These are phyloP conservation scores for Ophiostoma himal-ulmi DNA, from an alignment of 2,329 filamentous ascomycete genomes.

Conservation along the genomic window DNA sequence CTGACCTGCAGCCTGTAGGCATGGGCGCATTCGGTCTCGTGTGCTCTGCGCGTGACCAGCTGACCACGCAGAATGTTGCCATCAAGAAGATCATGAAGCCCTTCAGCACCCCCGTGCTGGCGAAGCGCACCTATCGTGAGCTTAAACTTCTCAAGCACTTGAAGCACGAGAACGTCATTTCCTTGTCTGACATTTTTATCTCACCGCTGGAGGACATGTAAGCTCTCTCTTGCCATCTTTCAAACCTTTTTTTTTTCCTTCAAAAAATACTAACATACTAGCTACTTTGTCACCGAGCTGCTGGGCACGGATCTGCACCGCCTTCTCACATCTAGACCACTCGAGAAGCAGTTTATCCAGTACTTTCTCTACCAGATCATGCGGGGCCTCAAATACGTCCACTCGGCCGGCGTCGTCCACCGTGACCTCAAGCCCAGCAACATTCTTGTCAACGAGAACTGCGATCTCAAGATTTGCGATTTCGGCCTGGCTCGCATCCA, in stretches of 20 bases:
- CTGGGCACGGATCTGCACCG: constrained; percentile 95
- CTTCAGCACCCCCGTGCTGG: constrained; percentile 97
- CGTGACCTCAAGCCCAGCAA: constrained; percentile 98
- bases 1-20: constrained; percentile 94
- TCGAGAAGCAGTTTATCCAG: constrained; percentile 99
- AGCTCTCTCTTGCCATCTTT: background rate
- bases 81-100: constrained; percentile 99
- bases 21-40: constrained; percentile 99
- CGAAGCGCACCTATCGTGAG: constrained; percentile 96
- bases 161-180: constrained; percentile 97
- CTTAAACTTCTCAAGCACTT: constrained; percentile 96
- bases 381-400: constrained; percentile 98
- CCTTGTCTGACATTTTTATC: constrained; percentile 98
- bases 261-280: constrained; percentile 31
- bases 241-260: background rate
- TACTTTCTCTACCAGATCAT: constrained; percentile 99
- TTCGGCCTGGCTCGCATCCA: constrained; percentile 96
- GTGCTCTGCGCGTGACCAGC: constrained; percentile 95
- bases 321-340: constrained; percentile 84
- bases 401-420: constrained; percentile 96
- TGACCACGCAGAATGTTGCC: constrained; percentile 92
- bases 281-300: constrained; percentile 94
- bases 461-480: constrained; percentile 98
- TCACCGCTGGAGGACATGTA: constrained; percentile 94
- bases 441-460: constrained; percentile 99